A percentile compares a stretch with the other conserved stretches of the same genome.
phyloP scores from a whole-genome alignment of 192 early-diverging fungal genomes.

The Backusella macrospora region DNA sequence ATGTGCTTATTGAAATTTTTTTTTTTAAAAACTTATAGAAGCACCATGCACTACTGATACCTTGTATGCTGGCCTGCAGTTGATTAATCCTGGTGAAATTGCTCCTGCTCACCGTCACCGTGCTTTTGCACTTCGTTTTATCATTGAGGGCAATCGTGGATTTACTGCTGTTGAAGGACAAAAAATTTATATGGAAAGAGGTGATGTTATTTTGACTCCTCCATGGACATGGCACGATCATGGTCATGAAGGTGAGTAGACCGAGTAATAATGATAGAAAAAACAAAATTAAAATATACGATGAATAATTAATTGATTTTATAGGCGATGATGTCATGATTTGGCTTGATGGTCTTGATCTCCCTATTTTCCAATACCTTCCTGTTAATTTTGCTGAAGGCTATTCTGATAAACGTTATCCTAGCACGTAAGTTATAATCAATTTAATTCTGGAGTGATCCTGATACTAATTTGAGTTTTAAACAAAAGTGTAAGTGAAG shows the following conservation, averaged over 20 bases:
- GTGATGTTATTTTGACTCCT: slow-evolving; percentile 23
- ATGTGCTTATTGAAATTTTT: not conserved
- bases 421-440: slow-evolving; percentile 14
- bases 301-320: not conserved
- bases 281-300: no score
- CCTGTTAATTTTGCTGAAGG: slow-evolving; percentile 21
- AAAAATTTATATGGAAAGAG: slow-evolving; percentile 24
- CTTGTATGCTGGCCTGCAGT: slow-evolving; percentile 14
- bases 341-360: slow-evolving; percentile 23
- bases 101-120: slow-evolving; percentile 21
- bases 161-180: slow-evolving; percentile 22
- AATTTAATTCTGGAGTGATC: not conserved
- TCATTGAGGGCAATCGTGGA: slow-evolving; percentile 14
- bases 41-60: slow-evolving; percentile 22
- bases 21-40: not conserved
- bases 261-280: not conserved
- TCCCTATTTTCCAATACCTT: slow-evolving; percentile 18
- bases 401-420: slow-evolving; percentile 19
- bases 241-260: slow-evolving; percentile 7
- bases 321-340: slow-evolving; percentile 23
- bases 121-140: slow-evolving; percentile 23
- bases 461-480: not conserved
- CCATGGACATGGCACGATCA: slow-evolving; percentile 24
- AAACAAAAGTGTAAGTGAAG: not conserved
- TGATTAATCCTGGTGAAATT: slow-evolving; percentile 23